Conservation (phyloP, 805 yeast species). For the Komagataella pastoris region DNA sequence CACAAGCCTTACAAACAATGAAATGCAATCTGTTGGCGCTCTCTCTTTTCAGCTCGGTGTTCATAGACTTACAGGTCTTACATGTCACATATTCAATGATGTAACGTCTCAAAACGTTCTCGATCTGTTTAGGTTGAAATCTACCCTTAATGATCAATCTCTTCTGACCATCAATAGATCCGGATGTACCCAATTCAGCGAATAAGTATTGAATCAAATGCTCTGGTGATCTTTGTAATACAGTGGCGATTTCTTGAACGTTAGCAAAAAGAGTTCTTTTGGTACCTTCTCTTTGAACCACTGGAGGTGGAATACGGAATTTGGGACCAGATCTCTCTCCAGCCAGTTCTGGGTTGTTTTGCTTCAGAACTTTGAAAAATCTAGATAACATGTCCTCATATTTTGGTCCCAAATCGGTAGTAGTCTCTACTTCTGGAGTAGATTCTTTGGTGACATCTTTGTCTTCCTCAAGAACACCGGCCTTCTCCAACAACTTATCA, state of each 20-base stretch:
- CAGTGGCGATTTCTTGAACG: slow-evolving; percentile 87
- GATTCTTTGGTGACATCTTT: slow-evolving; percentile 11
- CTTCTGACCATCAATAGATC: slow-evolving; percentile 96
- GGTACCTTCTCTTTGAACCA: slow-evolving; percentile 92
- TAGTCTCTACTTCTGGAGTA: slow-evolving; percentile 16
- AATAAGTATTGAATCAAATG: slow-evolving; percentile 93
- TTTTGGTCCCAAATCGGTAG: slow-evolving; percentile 16
- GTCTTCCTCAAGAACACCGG: slow-evolving; percentile 59
- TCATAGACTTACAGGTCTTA: slow-evolving; percentile 97
- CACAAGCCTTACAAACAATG: slow-evolving; percentile 96
- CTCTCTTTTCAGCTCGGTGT: slow-evolving; percentile 92
- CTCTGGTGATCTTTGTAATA: slow-evolving; percentile 92
- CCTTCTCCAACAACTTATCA: slow-evolving; percentile 79
- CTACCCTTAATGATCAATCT: slow-evolving; percentile 96
- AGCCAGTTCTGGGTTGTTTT: slow-evolving; percentile 95
- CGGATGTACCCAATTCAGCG: slow-evolving; percentile 99
- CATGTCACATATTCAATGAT: slow-evolving; percentile 96
- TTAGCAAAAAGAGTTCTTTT: slow-evolving; percentile 94
- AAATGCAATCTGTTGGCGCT: slow-evolving; percentile 92
- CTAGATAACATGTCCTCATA: slow-evolving; percentile 71
- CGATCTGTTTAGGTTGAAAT: slow-evolving; percentile 95
- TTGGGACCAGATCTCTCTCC: slow-evolving; percentile 90
- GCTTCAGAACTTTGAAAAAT: slow-evolving; percentile 74
- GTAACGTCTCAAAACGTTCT: slow-evolving; percentile 89
- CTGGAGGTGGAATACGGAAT: slow-evolving; percentile 95